A percentile compares a stretch with the other conserved stretches of the same genome.
These are phyloP conservation scores for Piloderma croceum DNA, from an alignment of 768 basidiomycete genomes.

Conservation along the genomic window DNA sequence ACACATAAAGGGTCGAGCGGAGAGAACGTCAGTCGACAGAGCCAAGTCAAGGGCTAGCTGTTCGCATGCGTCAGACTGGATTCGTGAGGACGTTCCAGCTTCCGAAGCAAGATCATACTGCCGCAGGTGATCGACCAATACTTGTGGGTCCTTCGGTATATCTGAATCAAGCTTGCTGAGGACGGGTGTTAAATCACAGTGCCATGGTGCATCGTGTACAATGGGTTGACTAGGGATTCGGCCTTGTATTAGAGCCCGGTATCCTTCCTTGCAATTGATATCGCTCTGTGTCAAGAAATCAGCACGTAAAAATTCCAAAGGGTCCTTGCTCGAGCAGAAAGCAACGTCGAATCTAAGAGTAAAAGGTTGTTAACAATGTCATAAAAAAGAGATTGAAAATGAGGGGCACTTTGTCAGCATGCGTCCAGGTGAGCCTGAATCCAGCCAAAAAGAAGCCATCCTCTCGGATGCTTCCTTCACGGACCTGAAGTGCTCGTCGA, in stretches of 20 bases:
- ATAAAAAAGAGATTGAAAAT: neutral
- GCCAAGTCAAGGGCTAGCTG: constrained; percentile 59
- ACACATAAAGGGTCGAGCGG: constrained; percentile 35
- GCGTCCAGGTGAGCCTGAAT: constrained; percentile 44
- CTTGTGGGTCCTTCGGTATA: constrained; percentile 28
- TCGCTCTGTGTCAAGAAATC: constrained; percentile 54
- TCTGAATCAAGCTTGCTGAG: constrained; percentile 39
- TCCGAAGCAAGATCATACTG: constrained; percentile 39
- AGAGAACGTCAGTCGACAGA: constrained; percentile 54
- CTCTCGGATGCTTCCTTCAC: constrained; percentile 47
- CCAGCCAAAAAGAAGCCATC: constrained; percentile 54
- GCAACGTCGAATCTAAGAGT: constrained; percentile 55
- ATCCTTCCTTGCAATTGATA: constrained; percentile 48
- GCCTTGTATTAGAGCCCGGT: constrained; percentile 45
- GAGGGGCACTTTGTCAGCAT: constrained; percentile 55
- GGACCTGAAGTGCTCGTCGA: constrained; percentile 33
- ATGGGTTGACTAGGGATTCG: constrained; percentile 38
- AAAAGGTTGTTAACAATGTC: constrained; percentile 1
- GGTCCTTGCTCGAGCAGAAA: constrained; percentile 49
- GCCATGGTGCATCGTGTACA: constrained; percentile 44
- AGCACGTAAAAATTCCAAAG: constrained; percentile 35
- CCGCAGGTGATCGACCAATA: constrained; percentile 34
- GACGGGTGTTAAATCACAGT: constrained; percentile 41
- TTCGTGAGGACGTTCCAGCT: constrained; percentile 34
- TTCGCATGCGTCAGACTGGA: constrained; percentile 52